Evolutionary conservation across 2,329 filamentous ascomycete genomes (phyloP).

Genomic region (Alternaria gaisen): DNA sequence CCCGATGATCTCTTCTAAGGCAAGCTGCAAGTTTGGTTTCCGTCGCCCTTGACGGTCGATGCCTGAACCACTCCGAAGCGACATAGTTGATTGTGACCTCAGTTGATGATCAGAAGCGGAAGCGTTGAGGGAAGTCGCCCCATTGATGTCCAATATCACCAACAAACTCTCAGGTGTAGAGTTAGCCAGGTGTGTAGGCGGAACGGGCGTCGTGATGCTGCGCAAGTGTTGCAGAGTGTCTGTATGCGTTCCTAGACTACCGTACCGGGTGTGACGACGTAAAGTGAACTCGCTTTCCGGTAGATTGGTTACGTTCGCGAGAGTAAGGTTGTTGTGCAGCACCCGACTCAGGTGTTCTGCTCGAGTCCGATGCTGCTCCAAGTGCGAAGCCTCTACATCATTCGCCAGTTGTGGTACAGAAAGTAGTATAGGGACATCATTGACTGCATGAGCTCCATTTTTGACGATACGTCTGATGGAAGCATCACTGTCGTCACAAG

Average conservation of each 20-base stretch:
- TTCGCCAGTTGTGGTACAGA: constrained; percentile 11
- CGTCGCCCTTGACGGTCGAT: not conserved
- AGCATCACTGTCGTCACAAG: not conserved
- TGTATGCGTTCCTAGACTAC: constrained; percentile 15
- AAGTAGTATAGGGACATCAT: not conserved
- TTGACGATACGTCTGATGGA: not conserved
- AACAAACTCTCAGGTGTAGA: not conserved
- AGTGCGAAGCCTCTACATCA: not conserved
- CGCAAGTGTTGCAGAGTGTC: constrained; percentile 16
- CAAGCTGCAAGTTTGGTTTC: not conserved
- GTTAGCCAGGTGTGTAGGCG: not conserved
- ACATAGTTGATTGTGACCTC: constrained; percentile 4
- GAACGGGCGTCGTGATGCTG: constrained; percentile 17
- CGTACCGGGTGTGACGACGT: constrained; percentile 13
- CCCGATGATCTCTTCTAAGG: no score
- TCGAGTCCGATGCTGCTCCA: constrained; percentile 33
- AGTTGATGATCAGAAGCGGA: not conserved
- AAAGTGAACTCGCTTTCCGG: constrained; percentile 11
- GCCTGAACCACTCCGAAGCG: constrained; percentile 27
- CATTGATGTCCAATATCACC: not conserved
- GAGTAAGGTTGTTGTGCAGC: constrained; percentile 27
- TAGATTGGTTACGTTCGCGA: not conserved
- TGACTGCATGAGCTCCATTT: not conserved
- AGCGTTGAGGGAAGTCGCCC: not conserved
- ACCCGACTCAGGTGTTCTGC: constrained; percentile 37